Base-by-base conservation (phyloP, 192 early-diverging fungal genomes). In the Gryganskiella cystojenkinii region DNA sequence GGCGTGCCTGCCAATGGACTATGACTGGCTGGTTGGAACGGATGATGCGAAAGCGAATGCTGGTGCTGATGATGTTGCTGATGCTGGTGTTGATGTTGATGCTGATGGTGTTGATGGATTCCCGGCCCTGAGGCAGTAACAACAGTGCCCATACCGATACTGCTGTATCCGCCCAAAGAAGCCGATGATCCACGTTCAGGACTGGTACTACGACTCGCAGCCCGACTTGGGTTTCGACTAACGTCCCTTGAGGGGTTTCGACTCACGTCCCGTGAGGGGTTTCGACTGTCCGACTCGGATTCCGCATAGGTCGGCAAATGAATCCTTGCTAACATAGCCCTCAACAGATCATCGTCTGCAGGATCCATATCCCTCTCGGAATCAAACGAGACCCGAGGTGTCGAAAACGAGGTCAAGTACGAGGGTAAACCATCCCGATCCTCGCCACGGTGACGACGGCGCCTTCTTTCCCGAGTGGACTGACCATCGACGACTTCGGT, bases 281-380 rank as follows among this genome's bases (percentile, higher is more conserved):
- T 55, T 35, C 66, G 47, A 22, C 74, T 78, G 60, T 64, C 65
- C 15, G 59, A 56, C 25, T 78, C 74, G 10, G 74, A 78, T 14
- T 78, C 74, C 20, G 65, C 67, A 45, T 78, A 78, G 0, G 74
- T 69, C 4, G 74, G 74, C 22, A 78, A 40, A 47, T 78, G 74
- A 34, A 78, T 69, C 25, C 74, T 30, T 9, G 67, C 66, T 4
- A 78, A 14, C 61, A 69, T 68, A 7, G 25, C 44, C 13, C 66
- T 27, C 42, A 78, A 42, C 9, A 75, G 27, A 35, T 75, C 71
- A 30, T 76, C 73, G 4, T 68, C 73, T 3, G 28, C 73, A 8
- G 64, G 59, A 30, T 69, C 65, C 65, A 68, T 78, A 9, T 67
- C 50, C 19, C 74, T 55, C 43, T 78, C 74, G 1, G 73, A 76